Evolutionary conservation across 2,329 filamentous ascomycete genomes (phyloP).

Genomic region (Aspergillus pseudoviridinutans): DNA sequence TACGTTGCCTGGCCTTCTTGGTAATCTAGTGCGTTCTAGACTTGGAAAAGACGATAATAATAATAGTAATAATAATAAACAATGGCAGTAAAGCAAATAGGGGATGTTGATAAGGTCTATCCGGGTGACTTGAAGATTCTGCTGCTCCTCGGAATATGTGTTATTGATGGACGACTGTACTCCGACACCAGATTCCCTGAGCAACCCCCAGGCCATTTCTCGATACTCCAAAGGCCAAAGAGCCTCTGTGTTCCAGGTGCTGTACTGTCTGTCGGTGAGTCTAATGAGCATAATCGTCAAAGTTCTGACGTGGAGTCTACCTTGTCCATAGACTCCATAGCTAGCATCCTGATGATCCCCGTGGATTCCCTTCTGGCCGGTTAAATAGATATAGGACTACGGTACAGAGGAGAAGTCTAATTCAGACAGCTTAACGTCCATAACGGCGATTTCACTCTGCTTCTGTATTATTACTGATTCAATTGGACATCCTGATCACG

Average conservation of each 20-base stretch:
- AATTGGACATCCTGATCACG: neutral
- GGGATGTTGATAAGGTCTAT: neutral
- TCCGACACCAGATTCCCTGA: neutral
- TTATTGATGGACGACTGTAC: neutral
- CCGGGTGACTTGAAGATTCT: neutral
- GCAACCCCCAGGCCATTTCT: neutral
- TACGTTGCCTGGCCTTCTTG: neutral
- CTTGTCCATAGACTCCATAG: neutral
- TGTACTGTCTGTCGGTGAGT: neutral
- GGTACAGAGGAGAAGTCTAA: no score
- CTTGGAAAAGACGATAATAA: neutral
- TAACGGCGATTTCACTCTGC: neutral
- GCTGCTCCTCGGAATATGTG: neutral
- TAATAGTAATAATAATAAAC: neutral
- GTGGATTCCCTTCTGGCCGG: neutral
- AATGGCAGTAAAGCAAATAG: neutral
- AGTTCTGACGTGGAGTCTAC: no score
- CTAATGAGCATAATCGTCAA: neutral
- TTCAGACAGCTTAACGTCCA: no score
- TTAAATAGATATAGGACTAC: neutral
- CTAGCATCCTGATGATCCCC: neutral
- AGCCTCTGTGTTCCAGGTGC: neutral
- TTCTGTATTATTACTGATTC: neutral
- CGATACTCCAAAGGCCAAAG: neutral
- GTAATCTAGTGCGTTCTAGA: neutral